phyloP scores from a whole-genome alignment of 2,329 filamentous ascomycete species.

The Alternaria gansuensis region DNA sequence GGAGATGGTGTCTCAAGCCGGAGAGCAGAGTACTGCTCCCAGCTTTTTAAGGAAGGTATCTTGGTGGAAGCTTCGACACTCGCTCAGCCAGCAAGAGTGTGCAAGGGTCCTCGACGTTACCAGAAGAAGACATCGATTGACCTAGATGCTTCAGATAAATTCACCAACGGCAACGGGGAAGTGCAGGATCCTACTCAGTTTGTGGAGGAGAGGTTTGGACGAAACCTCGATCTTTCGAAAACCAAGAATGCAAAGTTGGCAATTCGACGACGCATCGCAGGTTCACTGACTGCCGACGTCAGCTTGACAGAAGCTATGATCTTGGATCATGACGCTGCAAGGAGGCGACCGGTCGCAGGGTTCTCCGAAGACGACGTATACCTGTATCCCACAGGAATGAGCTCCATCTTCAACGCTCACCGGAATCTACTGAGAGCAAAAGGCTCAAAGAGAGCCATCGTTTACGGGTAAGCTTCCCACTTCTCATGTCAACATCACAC shows the following conservation, averaged over 20 bases:
- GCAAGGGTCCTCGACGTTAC: conserved; percentile 82
- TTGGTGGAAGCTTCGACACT: conserved; percentile 62
- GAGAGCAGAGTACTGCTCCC: conserved; percentile 86
- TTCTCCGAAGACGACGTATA: conserved; percentile 89
- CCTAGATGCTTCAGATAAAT: conserved; percentile 30
- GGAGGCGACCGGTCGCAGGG: conserved; percentile 61
- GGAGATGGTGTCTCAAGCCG: conserved; percentile 93
- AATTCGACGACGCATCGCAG: conserved; percentile 86
- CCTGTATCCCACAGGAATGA: conserved; percentile 91
- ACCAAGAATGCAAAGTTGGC: conserved; percentile 85
- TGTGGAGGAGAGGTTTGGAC: conserved; percentile 91
- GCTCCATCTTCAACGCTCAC: conserved; percentile 90
- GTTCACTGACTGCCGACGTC: conserved; percentile 76
- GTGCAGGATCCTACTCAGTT: conserved; percentile 77
- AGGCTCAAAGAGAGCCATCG: conserved; percentile 77
- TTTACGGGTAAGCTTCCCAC: conserved; percentile 68
- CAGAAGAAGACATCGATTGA: conserved; percentile 69
- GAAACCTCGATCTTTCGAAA: conserved; percentile 83
- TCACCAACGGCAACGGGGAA: conserved; percentile 48
- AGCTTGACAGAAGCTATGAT: conserved; percentile 70
- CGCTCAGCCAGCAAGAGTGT: conserved; percentile 52
- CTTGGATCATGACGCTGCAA: conserved; percentile 56
- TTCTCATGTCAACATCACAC: background rate
- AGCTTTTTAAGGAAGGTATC: conserved; percentile 74
- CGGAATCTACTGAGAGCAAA: conserved; percentile 73